These are phyloP conservation scores for Emydomyces testavorans DNA, from an alignment of 2,329 filamentous ascomycete genomes.

Conservation along the genomic window DNA sequence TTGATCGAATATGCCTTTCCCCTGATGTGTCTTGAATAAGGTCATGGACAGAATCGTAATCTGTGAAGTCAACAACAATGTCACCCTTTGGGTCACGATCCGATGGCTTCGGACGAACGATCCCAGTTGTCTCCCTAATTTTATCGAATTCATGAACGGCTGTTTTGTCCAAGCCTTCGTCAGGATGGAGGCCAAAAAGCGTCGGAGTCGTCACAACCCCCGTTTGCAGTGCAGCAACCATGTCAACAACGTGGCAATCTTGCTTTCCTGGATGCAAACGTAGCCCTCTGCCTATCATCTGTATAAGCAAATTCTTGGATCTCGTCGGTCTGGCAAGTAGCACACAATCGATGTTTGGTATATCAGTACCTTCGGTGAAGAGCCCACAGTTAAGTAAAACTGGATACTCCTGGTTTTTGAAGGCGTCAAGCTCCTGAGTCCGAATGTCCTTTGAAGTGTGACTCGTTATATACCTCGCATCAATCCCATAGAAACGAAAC, in stretches of 20 bases:
- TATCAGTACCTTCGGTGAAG: constrained; percentile 95
- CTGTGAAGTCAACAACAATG: constrained; percentile 62
- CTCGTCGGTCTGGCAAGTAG: constrained; percentile 76
- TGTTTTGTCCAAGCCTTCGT: constrained; percentile 59
- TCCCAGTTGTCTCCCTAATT: constrained; percentile 31
- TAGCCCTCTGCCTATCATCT: constrained; percentile 96
- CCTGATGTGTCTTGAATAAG: constrained; percentile 69
- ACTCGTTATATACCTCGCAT: constrained; percentile 78
- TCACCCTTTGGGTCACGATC: constrained; percentile 18
- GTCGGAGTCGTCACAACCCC: constrained; percentile 87
- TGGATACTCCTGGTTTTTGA: constrained; percentile 64
- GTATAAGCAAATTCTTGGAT: constrained; percentile 83
- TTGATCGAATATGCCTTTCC: constrained; percentile 63
- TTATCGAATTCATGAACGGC: constrained; percentile 51
- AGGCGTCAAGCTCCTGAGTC: constrained; percentile 59
- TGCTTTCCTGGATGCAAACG: constrained; percentile 67
- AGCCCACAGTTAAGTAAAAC: constrained; percentile 91
- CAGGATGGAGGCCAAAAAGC: constrained; percentile 80
- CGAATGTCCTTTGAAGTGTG: constrained; percentile 61
- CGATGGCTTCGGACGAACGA: constrained; percentile 12
- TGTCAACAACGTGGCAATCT: constrained; percentile 90
- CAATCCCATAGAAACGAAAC: constrained; percentile 66
- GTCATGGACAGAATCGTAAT: constrained; percentile 87
- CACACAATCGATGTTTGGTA: constrained; percentile 93
- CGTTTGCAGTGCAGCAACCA: constrained; percentile 73